phyloP scores from a whole-genome alignment of 768 basidiomycete species.

The Suillus discolor region DNA sequence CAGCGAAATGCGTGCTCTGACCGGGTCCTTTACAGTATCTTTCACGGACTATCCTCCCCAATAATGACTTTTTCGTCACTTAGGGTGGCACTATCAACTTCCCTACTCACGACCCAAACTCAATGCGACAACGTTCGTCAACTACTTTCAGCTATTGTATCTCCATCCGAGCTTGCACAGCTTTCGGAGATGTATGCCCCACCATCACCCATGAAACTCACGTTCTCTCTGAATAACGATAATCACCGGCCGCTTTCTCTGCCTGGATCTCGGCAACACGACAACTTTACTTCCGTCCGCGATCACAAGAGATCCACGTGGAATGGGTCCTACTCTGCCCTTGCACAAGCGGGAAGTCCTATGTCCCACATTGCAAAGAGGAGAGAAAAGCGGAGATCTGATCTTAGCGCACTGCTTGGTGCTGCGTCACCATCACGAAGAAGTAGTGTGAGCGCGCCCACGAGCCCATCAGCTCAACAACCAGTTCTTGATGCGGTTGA shows the following conservation, averaged over 20 bases:
- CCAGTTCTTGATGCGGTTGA: conserved; percentile 41
- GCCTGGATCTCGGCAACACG: conserved; percentile 30
- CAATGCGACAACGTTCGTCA: conserved; percentile 85
- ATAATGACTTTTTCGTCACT: conserved; percentile 37
- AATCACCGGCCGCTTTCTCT: conserved; percentile 50
- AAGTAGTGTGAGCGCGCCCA: conserved; percentile 45
- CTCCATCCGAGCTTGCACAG: conserved; percentile 70
- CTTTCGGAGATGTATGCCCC: conserved; percentile 90
- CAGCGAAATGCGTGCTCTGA: background rate
- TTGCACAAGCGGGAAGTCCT: conserved; percentile 51
- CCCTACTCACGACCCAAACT: conserved; percentile 72
- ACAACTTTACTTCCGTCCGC: conserved; percentile 23
- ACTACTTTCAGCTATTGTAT: conserved; percentile 75
- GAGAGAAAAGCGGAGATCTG: conserved; percentile 56
- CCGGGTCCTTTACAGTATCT: conserved; percentile 28
- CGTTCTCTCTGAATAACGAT: conserved; percentile 26
- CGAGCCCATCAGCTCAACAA: conserved; percentile 28
- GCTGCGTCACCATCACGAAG: conserved; percentile 23
- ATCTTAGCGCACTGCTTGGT: conserved; percentile 51
- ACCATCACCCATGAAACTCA: conserved; percentile 52
- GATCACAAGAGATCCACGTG: conserved; percentile 68
- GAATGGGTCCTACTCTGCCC: conserved; percentile 66
- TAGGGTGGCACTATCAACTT: conserved; percentile 71
- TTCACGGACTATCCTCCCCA: conserved; percentile 45
- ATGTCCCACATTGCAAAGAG: conserved; percentile 43